Evolutionary conservation across 768 basidiomycete species (phyloP).

Genomic region (Tylopilus subfusipes): DNA sequence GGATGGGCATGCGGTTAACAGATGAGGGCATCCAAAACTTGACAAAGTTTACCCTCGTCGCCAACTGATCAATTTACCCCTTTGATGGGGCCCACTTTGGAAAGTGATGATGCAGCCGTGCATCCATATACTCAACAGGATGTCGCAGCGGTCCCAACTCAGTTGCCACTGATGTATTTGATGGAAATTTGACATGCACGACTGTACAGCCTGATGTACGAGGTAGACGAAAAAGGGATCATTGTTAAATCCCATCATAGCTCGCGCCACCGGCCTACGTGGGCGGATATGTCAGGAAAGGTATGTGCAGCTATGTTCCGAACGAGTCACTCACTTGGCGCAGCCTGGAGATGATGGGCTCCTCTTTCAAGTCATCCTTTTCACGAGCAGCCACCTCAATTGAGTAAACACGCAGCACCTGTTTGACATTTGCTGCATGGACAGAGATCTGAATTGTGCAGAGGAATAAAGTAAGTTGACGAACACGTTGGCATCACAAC

Average conservation of each 20-base stretch:
- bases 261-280: conserved; percentile 80
- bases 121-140: conserved; percentile 3
- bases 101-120: background rate
- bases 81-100: background rate
- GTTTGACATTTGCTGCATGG: conserved; percentile 85
- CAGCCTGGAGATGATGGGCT: conserved; percentile 75
- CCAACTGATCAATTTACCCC: conserved; percentile 15
- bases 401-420: conserved; percentile 70
- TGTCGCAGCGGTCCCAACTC: conserved; percentile 20
- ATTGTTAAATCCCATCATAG: conserved; percentile 73
- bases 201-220: conserved; percentile 9
- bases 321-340: conserved; percentile 60
- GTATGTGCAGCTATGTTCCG: conserved; percentile 1
- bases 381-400: conserved; percentile 87
- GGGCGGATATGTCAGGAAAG: conserved; percentile 17
- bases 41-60: conserved; percentile 39
- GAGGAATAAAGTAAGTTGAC: conserved; percentile 27
- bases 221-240: conserved; percentile 14
- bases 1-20: conserved; percentile 84
- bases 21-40: conserved; percentile 64
- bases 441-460: conserved; percentile 72
- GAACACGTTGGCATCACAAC: conserved; percentile 20
- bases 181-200: conserved; percentile 12
- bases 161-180: conserved; percentile 20
- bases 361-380: conserved; percentile 82